These are phyloP conservation scores for Leccinum subgranulosum DNA, from an alignment of 768 basidiomycete species.

Conservation along the genomic window DNA sequence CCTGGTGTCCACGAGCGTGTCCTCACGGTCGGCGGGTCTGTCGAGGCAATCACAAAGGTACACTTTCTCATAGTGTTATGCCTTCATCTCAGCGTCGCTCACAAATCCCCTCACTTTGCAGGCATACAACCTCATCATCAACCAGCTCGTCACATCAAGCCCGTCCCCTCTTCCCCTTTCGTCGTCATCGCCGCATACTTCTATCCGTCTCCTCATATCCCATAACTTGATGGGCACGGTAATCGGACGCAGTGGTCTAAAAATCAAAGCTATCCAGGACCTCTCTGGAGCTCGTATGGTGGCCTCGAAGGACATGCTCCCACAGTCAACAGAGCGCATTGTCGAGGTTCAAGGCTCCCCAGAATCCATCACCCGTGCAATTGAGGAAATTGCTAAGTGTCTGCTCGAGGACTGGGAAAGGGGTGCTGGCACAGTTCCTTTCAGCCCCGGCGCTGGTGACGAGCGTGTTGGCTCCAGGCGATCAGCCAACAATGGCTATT, in stretches of 20 bases:
- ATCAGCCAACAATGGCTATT: constrained; percentile 48
- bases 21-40: constrained; percentile 87
- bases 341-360: constrained; percentile 96
- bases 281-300: constrained; percentile 96
- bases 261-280: constrained; percentile 99
- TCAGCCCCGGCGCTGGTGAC: constrained; percentile 86
- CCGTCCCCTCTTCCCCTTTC: constrained; percentile 70
- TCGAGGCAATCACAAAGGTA: constrained; percentile 92
- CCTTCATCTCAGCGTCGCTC: neutral
- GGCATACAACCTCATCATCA: constrained; percentile 95
- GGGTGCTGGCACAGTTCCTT: constrained; percentile 89
- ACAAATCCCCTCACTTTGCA: constrained; percentile 32
- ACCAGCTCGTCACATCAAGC: constrained; percentile 81
- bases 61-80: constrained; percentile 11
- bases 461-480: constrained; percentile 57
- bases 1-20: constrained; percentile 97
- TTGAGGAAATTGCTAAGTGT: constrained; percentile 94
- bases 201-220: constrained; percentile 95
- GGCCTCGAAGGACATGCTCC: constrained; percentile 98
- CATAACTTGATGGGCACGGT: constrained; percentile 99
- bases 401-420: constrained; percentile 97
- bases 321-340: constrained; percentile 97
- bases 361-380: constrained; percentile 88
- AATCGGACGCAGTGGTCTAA: constrained; percentile 92
- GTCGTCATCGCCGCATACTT: constrained; percentile 66